phyloP scores from a whole-genome alignment of 2,329 filamentous ascomycete species.

The Aspergillus neoniger region DNA sequence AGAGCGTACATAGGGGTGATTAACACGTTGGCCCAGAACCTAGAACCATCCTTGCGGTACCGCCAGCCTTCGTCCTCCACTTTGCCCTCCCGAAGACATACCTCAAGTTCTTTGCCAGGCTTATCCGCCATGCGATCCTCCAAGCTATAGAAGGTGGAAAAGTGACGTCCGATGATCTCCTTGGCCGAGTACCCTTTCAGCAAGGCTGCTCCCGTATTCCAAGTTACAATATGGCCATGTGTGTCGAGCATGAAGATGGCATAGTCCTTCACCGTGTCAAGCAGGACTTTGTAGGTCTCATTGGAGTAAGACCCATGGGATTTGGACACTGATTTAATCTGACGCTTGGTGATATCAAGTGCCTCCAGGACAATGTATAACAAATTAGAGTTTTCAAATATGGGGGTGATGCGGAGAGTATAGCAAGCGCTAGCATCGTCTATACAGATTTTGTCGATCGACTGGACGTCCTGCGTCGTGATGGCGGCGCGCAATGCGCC shows the following conservation, averaged over 20 bases:
- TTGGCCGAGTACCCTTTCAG: constrained; percentile 58
- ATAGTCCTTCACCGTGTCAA: constrained; percentile 63
- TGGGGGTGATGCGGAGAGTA: constrained; percentile 45
- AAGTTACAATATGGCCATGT: constrained; percentile 57
- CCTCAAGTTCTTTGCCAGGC: constrained; percentile 54
- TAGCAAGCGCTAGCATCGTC: constrained; percentile 17
- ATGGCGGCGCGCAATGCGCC: constrained; percentile 42
- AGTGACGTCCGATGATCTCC: constrained; percentile 61
- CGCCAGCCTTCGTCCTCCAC: constrained; percentile 64
- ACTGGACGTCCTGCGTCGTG: constrained; percentile 36
- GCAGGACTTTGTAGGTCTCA: constrained; percentile 62
- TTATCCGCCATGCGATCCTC: constrained; percentile 55
- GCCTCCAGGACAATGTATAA: constrained; percentile 49
- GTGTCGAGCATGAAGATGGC: constrained; percentile 65
- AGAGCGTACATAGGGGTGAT: constrained; percentile 59
- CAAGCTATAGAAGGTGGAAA: constrained; percentile 58
- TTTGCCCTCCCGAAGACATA: constrained; percentile 57
- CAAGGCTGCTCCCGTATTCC: constrained; percentile 59
- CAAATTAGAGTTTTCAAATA: constrained; percentile 43
- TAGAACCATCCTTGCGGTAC: constrained; percentile 58
- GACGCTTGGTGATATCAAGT: constrained; percentile 39
- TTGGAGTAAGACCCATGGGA: constrained; percentile 51
- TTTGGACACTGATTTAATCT: constrained; percentile 17
- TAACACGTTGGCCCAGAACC: constrained; percentile 63
- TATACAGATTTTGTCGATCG: constrained; percentile 34